Conservation (phyloP, 805 yeast species). For the Myxozyma vanderwaltii region DNA sequence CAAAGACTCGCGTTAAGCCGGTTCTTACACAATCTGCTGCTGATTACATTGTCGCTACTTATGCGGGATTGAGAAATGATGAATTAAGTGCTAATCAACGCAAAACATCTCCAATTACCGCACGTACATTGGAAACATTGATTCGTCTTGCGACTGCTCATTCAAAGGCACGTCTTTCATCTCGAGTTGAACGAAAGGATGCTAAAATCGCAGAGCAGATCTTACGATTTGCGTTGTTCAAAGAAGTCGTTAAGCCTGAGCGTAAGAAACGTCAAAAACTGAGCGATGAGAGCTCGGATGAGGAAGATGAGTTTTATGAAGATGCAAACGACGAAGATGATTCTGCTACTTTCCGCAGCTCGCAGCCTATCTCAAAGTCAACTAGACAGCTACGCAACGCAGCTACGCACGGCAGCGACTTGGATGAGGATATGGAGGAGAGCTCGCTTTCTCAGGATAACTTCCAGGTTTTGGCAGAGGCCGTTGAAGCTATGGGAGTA, state of each 20-base stretch:
- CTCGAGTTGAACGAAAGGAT: constrained; percentile 70
- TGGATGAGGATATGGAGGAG: constrained; percentile 3
- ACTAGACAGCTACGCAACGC: constrained; percentile 2
- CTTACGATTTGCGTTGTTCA: constrained; percentile 81
- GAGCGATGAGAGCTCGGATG: constrained; percentile 42
- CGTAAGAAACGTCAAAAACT: constrained; percentile 39
- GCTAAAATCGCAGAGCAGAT: constrained; percentile 84
- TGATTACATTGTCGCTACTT: constrained; percentile 75
- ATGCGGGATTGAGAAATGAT: constrained; percentile 79
- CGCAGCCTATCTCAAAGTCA: constrained; percentile 28
- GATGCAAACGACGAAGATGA: constrained; percentile 32
- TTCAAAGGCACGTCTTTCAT: constrained; percentile 89
- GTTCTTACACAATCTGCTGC: constrained; percentile 75
- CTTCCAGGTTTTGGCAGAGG: constrained; percentile 25
- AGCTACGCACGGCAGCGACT: too few species aligned
- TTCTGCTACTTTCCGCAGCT: constrained; percentile 7
- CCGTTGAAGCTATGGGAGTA: constrained; percentile 35
- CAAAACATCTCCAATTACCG: constrained; percentile 91
- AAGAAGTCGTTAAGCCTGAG: constrained; percentile 58
- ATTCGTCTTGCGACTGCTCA: constrained; percentile 96
- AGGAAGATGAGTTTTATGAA: constrained; percentile 38
- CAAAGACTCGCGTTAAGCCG: constrained; percentile 85
- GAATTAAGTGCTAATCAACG: constrained; percentile 49
- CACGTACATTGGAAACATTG: constrained; percentile 95
- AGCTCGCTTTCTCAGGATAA: constrained; percentile 15